Percentiles rank a stretch among this genome's conserved stretches.
Conservation (phyloP, 768 basidiomycete species). For the Auricularia auricula-judae region DNA sequence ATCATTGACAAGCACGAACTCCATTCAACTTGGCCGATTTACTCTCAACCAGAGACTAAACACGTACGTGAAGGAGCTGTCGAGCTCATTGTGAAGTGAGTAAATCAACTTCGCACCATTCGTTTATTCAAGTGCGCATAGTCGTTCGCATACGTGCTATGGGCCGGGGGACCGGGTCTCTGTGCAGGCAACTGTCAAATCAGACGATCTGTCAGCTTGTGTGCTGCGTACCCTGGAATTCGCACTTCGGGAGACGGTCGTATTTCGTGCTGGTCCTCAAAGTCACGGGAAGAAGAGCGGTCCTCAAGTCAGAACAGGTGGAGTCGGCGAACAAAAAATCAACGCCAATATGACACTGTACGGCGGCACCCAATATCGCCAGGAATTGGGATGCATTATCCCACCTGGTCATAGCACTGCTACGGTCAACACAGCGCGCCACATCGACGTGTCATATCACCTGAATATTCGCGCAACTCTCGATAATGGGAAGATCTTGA, state of each 20-base stretch:
- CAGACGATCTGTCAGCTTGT: slow-evolving; percentile 54
- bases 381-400: slow-evolving; percentile 62
- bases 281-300: slow-evolving; percentile 40
- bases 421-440: slow-evolving; percentile 68
- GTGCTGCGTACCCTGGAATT: slow-evolving; percentile 79
- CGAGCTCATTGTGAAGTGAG: slow-evolving; percentile 52
- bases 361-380: slow-evolving; percentile 57
- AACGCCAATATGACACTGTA: slow-evolving; percentile 65
- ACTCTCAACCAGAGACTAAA: slow-evolving; percentile 67
- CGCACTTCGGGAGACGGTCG: slow-evolving; percentile 63
- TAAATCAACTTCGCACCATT: background rate
- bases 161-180: slow-evolving; percentile 77
- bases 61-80: slow-evolving; percentile 54
- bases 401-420: slow-evolving; percentile 68
- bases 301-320: slow-evolving; percentile 41
- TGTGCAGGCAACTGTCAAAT: slow-evolving; percentile 61
- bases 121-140: background rate
- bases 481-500: slow-evolving; percentile 50
- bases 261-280: slow-evolving; percentile 56
- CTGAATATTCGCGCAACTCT: slow-evolving; percentile 68
- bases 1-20: slow-evolving; percentile 90
- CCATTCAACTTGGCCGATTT: slow-evolving; percentile 89
- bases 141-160: slow-evolving; percentile 63
- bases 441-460: slow-evolving; percentile 78
- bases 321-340: slow-evolving; percentile 60